Percentiles rank a stretch among this genome's conserved stretches.
Conservation (phyloP, 371 early-diverging fungal species). For the Rhizomucor pusillus region DNA sequence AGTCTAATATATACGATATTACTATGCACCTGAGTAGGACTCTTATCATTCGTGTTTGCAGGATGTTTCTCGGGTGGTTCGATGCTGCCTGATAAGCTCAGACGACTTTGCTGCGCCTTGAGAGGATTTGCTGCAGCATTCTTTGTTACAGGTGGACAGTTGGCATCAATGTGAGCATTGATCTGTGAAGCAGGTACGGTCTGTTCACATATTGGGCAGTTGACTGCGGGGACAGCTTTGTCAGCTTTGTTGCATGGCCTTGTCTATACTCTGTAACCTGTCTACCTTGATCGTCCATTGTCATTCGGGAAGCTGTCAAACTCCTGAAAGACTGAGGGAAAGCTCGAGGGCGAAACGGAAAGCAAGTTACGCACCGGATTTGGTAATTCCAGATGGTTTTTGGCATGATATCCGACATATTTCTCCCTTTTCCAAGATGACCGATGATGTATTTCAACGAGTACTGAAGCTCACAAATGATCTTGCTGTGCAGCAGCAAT, state of each 20-base stretch:
- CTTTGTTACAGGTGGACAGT: conserved; percentile 11
- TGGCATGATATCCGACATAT: too few relatives aligned
- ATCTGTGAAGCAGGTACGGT: conserved; percentile 17
- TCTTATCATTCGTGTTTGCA: neutral
- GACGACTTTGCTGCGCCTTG: conserved; percentile 4
- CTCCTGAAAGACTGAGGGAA: too few relatives aligned
- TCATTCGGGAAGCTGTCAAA: too few relatives aligned
- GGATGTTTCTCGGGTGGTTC: too few relatives aligned
- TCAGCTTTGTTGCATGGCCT: too few relatives aligned
- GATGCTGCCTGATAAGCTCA: neutral
- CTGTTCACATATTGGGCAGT: conserved; percentile 37
- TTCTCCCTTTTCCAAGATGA: conserved; percentile 6
- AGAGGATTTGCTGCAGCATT: conserved; percentile 1
- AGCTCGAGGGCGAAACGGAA: too few relatives aligned
- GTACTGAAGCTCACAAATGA: conserved; percentile 33
- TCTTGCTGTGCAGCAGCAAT: conserved; percentile 26
- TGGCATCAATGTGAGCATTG: conserved; percentile 38
- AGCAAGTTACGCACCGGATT: too few relatives aligned
- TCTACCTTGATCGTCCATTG: too few relatives aligned
- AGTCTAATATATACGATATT: too few relatives aligned
- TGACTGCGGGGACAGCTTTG: conserved; percentile 11
- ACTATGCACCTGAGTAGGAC: neutral
- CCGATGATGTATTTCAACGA: conserved; percentile 33
- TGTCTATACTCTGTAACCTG: neutral
- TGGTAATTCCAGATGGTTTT: too few relatives aligned